Conservation (phyloP, 176 grass and related monocot species). For the Oryza coarctata region DNA sequence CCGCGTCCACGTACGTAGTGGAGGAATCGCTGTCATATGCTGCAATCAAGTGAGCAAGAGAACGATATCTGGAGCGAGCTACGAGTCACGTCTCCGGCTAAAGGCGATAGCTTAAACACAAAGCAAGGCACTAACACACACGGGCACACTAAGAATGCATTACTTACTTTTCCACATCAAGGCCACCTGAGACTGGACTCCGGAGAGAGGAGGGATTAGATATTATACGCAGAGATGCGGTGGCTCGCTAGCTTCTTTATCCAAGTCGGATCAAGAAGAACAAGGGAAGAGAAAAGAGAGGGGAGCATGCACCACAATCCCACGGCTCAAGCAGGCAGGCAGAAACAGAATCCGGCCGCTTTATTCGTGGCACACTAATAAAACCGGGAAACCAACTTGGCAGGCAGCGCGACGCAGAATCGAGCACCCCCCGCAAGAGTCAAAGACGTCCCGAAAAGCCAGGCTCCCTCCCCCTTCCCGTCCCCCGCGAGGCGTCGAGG, state of each 20-base stretch:
- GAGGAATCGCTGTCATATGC: neutral
- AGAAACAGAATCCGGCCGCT: constrained; percentile 30
- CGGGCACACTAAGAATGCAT: neutral
- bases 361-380: constrained; percentile 38
- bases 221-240: neutral
- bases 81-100: constrained; percentile 3
- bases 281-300: neutral
- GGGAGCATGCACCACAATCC: neutral
- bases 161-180: constrained; percentile 26
- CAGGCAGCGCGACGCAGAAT: constrained; percentile 28
- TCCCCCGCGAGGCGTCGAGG: neutral
- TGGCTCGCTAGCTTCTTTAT: constrained; percentile 37
- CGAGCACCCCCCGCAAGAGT: constrained; percentile 30
- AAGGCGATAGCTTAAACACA: constrained; percentile 22
- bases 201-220: neutral
- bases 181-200: constrained; percentile 20
- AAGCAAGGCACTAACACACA: constrained; percentile 1
- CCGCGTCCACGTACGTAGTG: neutral
- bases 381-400: constrained; percentile 17
- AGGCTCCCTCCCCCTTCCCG: neutral
- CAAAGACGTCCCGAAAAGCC: constrained; percentile 38
- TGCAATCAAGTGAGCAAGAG: neutral
- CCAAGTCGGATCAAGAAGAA: constrained; percentile 32
- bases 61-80: neutral
- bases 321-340: constrained; percentile 19